Base-by-base conservation (phyloP, 257 asterid species). In the Handroanthus guayacan region DNA sequence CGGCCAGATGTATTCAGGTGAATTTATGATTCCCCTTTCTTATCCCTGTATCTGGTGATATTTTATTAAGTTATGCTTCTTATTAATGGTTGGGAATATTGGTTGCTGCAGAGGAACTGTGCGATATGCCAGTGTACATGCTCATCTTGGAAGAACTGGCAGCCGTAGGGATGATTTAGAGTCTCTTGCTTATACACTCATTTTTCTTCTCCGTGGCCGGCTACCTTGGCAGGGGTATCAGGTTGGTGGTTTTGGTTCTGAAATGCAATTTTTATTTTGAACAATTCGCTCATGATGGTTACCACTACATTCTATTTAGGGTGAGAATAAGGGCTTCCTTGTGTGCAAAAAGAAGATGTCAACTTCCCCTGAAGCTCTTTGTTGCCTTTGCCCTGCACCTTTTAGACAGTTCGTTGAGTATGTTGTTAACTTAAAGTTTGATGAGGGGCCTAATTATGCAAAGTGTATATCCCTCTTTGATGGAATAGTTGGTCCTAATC, bases 1-100 rank as follows among this genome's bases (percentile, higher is more conserved):
- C 84, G 92, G 14, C 97, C 95, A 17, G 93, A 87, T 82, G 86
- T 88, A 18, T 91, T 91, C 69, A 91, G 97, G 97, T 91, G 69
- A 57, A 11, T 45, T 25, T 58, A 34, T 57, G 62, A 47, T 57
- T 65, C 43, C 11, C n/a, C 43, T 9, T 25, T 43, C 5, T 62
- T 73, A 48, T 73, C 5, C 64, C 18, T 47, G 37, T 67, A 37
- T 31, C 56, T 52, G 17, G 11, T 72, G 55, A 5, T n/a, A 8
- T 39, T 79, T 3, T 48, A 60, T 41, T 16, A 70, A 68, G 44
- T 36, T 31, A 6, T 25, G 13, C 18, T 56, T 65, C 67, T 54
- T 61, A 62, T 68, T 67, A 61, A 51, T 58, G 41, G 14, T 18
- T 57, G 75, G 58, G 25, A 72, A 80, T 52, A 18, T 78, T 81